Conservation (phyloP, 2,329 filamentous ascomycete genomes). For the Diaporthe citriasiana region DNA sequence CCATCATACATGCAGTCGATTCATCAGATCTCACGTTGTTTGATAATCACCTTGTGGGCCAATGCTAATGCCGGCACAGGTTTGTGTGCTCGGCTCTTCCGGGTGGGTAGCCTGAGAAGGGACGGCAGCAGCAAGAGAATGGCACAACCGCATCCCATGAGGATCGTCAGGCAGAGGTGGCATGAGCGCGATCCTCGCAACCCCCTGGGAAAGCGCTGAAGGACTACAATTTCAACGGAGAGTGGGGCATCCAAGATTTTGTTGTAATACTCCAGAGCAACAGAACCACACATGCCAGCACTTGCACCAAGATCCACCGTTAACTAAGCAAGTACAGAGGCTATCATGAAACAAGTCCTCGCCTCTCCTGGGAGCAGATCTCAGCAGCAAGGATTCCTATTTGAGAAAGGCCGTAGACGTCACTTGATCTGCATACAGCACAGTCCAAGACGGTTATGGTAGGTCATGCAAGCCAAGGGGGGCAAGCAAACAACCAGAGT, state of each 20-base stretch:
- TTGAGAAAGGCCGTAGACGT: background rate
- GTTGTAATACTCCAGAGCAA: too few relatives aligned
- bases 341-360: background rate
- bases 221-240: background rate
- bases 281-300: too few relatives aligned
- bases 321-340: background rate
- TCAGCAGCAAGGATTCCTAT: background rate
- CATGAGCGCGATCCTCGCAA: background rate
- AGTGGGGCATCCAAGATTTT: background rate
- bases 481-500: constrained; percentile 30
- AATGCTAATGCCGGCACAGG: constrained; percentile 6
- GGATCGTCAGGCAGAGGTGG: background rate
- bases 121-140: background rate
- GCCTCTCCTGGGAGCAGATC: background rate
- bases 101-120: background rate
- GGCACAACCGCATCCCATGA: background rate
- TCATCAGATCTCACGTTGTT: background rate
- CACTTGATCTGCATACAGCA: constrained; percentile 9
- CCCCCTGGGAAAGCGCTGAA: background rate
- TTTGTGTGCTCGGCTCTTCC: background rate
- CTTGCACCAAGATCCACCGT: background rate
- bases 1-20: constrained; percentile 16
- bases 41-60: constrained; percentile 6
- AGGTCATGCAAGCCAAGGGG: constrained; percentile 30
- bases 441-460: background rate